These are phyloP conservation scores for Tuber magnatum DNA, from an alignment of 495 filamentous ascomycete species.

Conservation along the genomic window DNA sequence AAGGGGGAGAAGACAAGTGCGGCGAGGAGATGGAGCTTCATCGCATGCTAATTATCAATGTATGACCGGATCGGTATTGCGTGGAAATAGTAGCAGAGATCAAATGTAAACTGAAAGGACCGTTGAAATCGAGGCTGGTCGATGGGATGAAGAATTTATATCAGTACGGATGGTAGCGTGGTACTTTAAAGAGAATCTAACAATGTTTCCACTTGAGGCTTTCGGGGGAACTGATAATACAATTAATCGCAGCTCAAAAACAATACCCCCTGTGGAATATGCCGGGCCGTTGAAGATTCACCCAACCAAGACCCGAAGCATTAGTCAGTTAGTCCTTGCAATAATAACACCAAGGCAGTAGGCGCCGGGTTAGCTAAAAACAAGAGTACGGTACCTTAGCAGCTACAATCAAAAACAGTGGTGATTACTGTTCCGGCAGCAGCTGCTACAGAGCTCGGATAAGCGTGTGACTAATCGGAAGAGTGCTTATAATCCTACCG, in stretches of 20 bases:
- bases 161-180: not conserved
- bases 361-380: not conserved
- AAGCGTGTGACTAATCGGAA: not conserved
- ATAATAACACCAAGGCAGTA: not conserved
- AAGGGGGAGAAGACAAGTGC: constrained; percentile 12
- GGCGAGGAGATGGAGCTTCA: constrained; percentile 22
- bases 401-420: not conserved
- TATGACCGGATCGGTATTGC: not conserved
- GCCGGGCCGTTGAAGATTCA: not conserved
- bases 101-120: not conserved
- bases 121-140: not conserved
- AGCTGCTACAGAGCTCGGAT: not conserved
- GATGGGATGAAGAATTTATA: not conserved
- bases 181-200: not conserved
- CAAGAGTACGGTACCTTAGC: not conserved
- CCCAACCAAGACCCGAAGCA: not conserved
- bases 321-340: not conserved
- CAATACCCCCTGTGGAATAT: not conserved
- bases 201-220: not conserved
- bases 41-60: not conserved
- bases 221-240: not conserved
- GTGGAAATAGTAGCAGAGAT: not conserved
- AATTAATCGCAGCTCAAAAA: not conserved
- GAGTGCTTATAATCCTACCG: not conserved
- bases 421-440: not conserved